Base-by-base conservation (phyloP, 1,139 yeast genomes). In the Nakaseomyces uthaithaninus region DNA sequence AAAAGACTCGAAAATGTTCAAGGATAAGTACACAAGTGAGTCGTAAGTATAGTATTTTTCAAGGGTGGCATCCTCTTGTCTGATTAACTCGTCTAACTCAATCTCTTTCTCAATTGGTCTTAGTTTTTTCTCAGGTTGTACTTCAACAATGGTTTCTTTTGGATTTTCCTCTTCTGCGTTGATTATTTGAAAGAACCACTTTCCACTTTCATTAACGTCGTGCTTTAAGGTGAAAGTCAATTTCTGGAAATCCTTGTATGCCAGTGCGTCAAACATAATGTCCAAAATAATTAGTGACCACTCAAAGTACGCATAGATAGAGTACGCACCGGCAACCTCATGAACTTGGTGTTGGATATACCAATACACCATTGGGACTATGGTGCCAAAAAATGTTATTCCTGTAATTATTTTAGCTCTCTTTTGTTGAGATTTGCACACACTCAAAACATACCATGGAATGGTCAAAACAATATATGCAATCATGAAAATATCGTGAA, bases 401-500 rank as follows among this genome's bases (percentile, higher is more conserved):
- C 80, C 19, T 78, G 75, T 40, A 60, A 57, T 46, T 68, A 67
- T 57, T 95, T 74, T 41, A 70, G 73, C 23, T 50, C 64, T 48
- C 75, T 69, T 40, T 74, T 50, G 10, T 77, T 93, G 73, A 27
- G 79, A 65, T 27, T 64, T 57, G 27, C 45, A 44, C 23, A 82
- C 75, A 24, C 80, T 74, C 38, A 78, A 65, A 12, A 79, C 63
- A 34, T 86, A 82, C 96, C 97, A 91, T 3, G 98, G 98, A 34
- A 89, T 69, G 2, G 97, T 89, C 52, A 91, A 70, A 1, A 87
- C 74, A 46, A 91, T 81, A 64, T 91, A 91, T 27, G 81, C 61
- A 49, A 91, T 86, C 98, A 91, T 91, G 61, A 89, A 89, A 40
- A 91, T 77, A 56, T 91, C 97, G 60, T 91, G 98, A 69, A 82